Evolutionary conservation across 129 eudicot genomes (phyloP), one percentile per base, ranked within the genome.

Genomic region (Calendula officinalis): DNA sequence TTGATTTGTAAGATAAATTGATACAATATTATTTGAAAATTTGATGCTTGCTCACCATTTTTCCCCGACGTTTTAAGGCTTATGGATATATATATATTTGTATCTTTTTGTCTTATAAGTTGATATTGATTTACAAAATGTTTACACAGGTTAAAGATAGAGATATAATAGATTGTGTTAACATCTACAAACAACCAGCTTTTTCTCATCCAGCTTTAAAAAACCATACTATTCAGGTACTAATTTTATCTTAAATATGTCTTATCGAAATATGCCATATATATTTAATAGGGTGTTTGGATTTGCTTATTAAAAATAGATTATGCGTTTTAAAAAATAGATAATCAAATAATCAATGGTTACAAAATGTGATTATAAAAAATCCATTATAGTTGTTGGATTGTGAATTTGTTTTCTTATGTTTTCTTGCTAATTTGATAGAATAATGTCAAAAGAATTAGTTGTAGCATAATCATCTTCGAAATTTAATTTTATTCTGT

Each of bases 151-250:
- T 83, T 66, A 75, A 67, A 73, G 77, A 80, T 22, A 86, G 86
- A 8, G 94, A 86, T 53, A 70, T 68, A 42, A 70, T 82, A 3
- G 86, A 86, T 58, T 86, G 94, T 42, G 71, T 82, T 60, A 73
- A 73, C 54, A 70, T 86, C 4, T 79, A 76, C 62, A 71, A 77
- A n/a, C 88, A 85, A 56, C 88, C 88, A 17, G 88, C 86, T 61
- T 82, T 85, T 59, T 50, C 75, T 22, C 94, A 85, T 58, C 94
- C 94, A 1, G 62, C 67, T 36, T 38, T 85, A 4, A 70, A 62
- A 52, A 82, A 74, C 34, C 87, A 82, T 68, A 74, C 75, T 3
- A 61, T 82, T 70, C 81, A 82, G 80, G 87, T 82, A 43, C 45
- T 34, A 4, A 5, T 61, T 30, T 15, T 48, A 12, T 16, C 1